Percentiles rank a stretch among this genome's conserved stretches.
Evolutionary conservation across 305 asterid genomes (phyloP).

Genomic region (Plantago rigida): DNA sequence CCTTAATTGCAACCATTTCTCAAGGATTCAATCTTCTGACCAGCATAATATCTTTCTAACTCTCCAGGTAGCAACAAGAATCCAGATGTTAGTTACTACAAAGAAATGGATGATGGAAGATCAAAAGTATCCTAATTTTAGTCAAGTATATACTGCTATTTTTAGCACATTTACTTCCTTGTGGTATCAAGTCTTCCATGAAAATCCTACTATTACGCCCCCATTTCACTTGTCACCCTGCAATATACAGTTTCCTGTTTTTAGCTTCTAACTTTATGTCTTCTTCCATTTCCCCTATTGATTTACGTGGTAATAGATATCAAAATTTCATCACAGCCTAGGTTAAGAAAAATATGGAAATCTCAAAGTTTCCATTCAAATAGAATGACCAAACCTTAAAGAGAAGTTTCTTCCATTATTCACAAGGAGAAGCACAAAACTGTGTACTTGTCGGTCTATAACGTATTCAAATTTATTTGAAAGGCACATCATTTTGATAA

Average conservation of each 20-base stretch:
- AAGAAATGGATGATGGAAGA: conserved; percentile 5
- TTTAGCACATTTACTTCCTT: neutral
- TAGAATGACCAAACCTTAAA: no score
- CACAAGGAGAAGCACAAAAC: no score
- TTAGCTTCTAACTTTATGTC: neutral
- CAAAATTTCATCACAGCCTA: no score
- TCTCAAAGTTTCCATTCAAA: no score
- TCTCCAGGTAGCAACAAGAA: conserved; percentile 1
- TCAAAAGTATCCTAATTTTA: neutral
- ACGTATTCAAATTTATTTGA: no score
- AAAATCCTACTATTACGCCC: conserved; percentile 4
- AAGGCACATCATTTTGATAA: no score
- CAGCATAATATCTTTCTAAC: neutral
- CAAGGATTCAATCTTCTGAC: neutral
- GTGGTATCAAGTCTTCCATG: neutral
- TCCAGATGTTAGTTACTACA: conserved; percentile 3
- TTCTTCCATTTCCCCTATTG: no score
- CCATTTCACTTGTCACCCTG: neutral
- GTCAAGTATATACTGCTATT: neutral
- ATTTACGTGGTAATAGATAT: no score
- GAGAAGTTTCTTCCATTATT: no score
- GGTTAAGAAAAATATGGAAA: no score
- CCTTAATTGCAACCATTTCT: neutral
- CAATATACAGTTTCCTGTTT: conserved; percentile 3
- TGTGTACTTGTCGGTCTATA: no score